These are phyloP conservation scores for Tremella fuciformis DNA, from an alignment of 768 basidiomycete species.

Conservation along the genomic window DNA sequence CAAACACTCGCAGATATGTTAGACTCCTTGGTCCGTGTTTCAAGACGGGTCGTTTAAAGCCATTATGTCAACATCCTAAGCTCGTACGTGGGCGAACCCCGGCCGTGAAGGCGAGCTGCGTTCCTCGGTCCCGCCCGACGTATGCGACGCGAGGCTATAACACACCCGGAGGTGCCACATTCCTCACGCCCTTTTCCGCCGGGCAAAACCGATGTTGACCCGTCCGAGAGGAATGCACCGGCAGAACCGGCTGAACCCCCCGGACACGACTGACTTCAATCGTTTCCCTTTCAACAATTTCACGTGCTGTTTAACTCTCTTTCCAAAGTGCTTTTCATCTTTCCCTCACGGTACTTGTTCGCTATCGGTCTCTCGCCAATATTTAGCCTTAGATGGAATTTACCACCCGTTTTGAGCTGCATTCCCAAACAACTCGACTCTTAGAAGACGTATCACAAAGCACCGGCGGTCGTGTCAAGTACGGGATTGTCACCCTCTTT, in stretches of 20 bases:
- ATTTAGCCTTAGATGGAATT: conserved; percentile 83
- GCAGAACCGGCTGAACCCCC: conserved; percentile 60
- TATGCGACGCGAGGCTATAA: conserved; percentile 64
- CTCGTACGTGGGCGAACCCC: conserved; percentile 60
- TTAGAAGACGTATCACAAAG: conserved; percentile 70
- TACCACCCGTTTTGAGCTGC: conserved; percentile 79
- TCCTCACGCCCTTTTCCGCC: conserved; percentile 61
- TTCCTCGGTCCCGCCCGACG: conserved; percentile 62
- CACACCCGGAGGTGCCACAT: conserved; percentile 67
- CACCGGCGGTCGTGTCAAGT: conserved; percentile 62
- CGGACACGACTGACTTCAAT: conserved; percentile 68
- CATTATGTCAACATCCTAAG: conserved; percentile 75
- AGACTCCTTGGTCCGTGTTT: conserved; percentile 84
- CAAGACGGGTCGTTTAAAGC: conserved; percentile 77
- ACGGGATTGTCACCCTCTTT: conserved; percentile 56
- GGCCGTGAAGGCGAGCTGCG: conserved; percentile 61
- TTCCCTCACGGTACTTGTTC: conserved; percentile 80
- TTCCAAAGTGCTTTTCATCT: conserved; percentile 78
- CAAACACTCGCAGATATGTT: conserved; percentile 77
- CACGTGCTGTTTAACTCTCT: conserved; percentile 77
- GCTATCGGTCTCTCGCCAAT: conserved; percentile 77
- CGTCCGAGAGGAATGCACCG: conserved; percentile 61
- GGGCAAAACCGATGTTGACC: conserved; percentile 69
- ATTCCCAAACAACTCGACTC: conserved; percentile 84
- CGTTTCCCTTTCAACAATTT: conserved; percentile 77